Evolutionary conservation across 805 yeast species (phyloP).

Genomic region (Kazachstania africana): DNA sequence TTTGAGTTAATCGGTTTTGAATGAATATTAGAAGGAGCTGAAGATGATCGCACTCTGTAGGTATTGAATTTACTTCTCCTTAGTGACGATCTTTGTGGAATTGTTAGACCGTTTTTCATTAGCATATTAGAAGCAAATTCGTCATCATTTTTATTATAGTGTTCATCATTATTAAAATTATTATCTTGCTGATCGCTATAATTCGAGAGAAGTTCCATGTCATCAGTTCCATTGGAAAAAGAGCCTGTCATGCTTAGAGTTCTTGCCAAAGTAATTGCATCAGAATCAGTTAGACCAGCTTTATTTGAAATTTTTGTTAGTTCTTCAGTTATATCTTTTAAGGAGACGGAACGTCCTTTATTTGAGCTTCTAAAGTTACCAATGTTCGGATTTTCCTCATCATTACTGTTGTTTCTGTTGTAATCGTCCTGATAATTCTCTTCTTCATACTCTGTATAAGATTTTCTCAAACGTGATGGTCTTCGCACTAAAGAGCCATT

Average conservation of each 20-base stretch:
- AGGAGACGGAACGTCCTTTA: slow-evolving; percentile 26
- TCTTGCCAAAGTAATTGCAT: slow-evolving; percentile 74
- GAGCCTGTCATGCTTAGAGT: slow-evolving; percentile 62
- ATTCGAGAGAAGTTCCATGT: too few species aligned
- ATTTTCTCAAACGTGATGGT: slow-evolving; percentile 25
- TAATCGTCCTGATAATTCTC: slow-evolving; percentile 17
- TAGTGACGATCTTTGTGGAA: slow-evolving; percentile 26
- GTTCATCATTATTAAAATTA: not conserved
- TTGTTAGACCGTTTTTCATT: slow-evolving; percentile 17
- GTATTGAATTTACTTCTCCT: slow-evolving; percentile 42
- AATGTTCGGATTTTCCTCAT: not conserved
- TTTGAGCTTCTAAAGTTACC: not conserved
- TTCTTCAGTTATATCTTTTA: slow-evolving; percentile 63
- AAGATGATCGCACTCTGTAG: slow-evolving; percentile 30
- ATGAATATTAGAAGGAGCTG: not conserved
- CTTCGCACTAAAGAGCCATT: slow-evolving; percentile 21
- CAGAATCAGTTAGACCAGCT: slow-evolving; percentile 70
- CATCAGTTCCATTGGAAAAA: slow-evolving; percentile 26
- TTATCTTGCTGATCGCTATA: too few species aligned
- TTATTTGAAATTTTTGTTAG: slow-evolving; percentile 59
- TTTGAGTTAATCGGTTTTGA: slow-evolving; percentile 1
- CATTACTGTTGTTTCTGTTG: slow-evolving; percentile 5
- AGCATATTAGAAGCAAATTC: slow-evolving; percentile 24
- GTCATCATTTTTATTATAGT: slow-evolving; percentile 1
- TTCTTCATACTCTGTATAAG: slow-evolving; percentile 23